Evolutionary conservation across 2,329 filamentous ascomycete genomes (phyloP).

Genomic region (Aspergillus glaucus): DNA sequence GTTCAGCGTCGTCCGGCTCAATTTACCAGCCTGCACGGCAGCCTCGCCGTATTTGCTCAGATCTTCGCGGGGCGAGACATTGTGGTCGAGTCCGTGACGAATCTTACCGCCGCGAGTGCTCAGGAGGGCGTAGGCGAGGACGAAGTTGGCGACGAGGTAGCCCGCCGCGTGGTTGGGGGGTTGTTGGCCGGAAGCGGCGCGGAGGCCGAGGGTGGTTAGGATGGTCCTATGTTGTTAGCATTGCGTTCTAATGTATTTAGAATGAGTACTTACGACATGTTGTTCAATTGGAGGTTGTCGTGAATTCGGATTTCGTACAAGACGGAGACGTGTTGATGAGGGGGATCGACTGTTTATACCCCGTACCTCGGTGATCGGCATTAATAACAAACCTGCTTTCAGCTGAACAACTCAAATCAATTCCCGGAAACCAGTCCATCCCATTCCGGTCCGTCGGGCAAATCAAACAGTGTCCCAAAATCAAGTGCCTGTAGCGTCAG

Average conservation of each 20-base stretch:
- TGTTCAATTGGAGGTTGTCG: not conserved
- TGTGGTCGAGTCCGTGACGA: conserved; percentile 31
- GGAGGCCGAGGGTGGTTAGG: conserved; percentile 18
- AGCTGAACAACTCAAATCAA: not conserved
- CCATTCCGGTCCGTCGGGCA: conserved; percentile 12
- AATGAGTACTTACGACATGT: conserved; percentile 5
- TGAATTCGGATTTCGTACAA: no score
- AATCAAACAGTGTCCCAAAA: conserved; percentile 25
- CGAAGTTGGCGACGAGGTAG: conserved; percentile 36
- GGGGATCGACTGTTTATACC: not conserved
- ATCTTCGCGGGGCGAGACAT: conserved; percentile 34
- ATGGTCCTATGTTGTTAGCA: conserved; percentile 3
- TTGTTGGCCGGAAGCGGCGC: conserved; percentile 9
- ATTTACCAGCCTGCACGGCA: conserved; percentile 31
- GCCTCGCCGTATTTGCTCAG: conserved; percentile 29
- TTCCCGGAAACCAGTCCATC: not conserved
- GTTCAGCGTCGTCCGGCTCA: conserved; percentile 30
- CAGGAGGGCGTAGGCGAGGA: conserved; percentile 32
- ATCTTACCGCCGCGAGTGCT: conserved; percentile 31
- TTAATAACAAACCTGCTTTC: not conserved
- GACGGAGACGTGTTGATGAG: not conserved
- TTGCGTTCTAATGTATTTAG: not conserved
- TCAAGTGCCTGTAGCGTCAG: conserved; percentile 23
- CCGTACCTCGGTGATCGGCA: not conserved
- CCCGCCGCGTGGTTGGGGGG: conserved; percentile 21